phyloP scores from a whole-genome alignment of 768 basidiomycete genomes.

The Peribolospora kevripleyi region DNA sequence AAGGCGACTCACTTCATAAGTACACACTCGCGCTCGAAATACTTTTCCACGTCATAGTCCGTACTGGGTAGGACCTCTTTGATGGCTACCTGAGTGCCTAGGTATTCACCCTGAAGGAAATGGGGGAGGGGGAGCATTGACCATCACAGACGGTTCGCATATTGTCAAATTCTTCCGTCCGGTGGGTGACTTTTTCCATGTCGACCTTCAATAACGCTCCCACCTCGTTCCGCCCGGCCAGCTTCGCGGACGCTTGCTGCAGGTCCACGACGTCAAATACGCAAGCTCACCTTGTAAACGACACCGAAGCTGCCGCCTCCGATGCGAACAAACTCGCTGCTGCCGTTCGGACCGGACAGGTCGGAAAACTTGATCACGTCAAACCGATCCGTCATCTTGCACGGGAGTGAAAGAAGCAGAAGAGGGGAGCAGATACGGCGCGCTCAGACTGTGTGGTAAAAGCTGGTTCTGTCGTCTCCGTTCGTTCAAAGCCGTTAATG shows the following conservation, averaged over 20 bases:
- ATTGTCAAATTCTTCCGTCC: neutral
- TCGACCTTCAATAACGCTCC: neutral
- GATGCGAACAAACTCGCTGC: slow-evolving; percentile 19
- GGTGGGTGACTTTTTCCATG: neutral
- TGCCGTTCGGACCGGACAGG: slow-evolving; percentile 1
- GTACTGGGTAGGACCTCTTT: slow-evolving; percentile 81
- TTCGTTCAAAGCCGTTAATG: too few species aligned
- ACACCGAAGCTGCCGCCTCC: slow-evolving; percentile 85
- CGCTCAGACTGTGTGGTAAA: too few species aligned
- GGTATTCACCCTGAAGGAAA: slow-evolving; percentile 43
- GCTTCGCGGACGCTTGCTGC: neutral
- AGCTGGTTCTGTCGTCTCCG: too few species aligned
- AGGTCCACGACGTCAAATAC: neutral
- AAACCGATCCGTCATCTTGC: slow-evolving; percentile 1
- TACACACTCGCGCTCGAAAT: slow-evolving; percentile 96
- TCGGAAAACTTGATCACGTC: slow-evolving; percentile 8
- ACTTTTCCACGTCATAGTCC: slow-evolving; percentile 80
- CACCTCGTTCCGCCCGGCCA: slow-evolving; percentile 1
- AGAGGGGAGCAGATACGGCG: neutral
- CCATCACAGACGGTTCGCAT: too few species aligned
- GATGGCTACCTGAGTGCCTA: slow-evolving; percentile 87
- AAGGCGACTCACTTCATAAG: slow-evolving; percentile 47
- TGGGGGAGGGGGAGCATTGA: too few species aligned
- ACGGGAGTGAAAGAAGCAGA: neutral
- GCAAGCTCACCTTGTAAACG: slow-evolving; percentile 51